phyloP scores from a whole-genome alignment of 106 monocot species.

The Hemerocallis citrina region DNA sequence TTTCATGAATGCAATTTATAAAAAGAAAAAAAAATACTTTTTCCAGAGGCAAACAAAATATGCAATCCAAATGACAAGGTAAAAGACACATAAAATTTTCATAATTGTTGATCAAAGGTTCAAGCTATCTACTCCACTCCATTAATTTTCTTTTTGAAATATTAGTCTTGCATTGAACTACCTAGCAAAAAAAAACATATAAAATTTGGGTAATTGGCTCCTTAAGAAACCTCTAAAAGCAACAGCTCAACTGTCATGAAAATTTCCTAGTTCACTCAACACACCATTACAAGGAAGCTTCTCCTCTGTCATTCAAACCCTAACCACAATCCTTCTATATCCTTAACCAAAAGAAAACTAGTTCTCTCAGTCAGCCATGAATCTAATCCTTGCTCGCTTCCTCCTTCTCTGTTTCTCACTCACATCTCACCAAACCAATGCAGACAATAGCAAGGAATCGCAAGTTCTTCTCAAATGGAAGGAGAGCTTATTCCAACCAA shows the following conservation, averaged over 20 bases:
- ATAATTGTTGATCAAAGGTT: too few species aligned
- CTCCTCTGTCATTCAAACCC: not conserved
- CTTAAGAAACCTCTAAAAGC: not conserved
- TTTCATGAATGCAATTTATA: too few species aligned
- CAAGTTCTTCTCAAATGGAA: slow-evolving; percentile 57
- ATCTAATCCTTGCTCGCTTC: not conserved
- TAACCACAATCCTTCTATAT: not conserved
- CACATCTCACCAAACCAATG: not conserved
- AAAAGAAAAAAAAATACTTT: too few species aligned
- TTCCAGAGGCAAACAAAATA: too few species aligned
- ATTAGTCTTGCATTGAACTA: too few species aligned
- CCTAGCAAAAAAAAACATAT: not conserved
- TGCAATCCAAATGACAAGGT: too few species aligned
- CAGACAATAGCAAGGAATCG: slow-evolving; percentile 22
- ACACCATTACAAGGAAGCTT: not conserved
- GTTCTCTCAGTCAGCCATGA: slow-evolving; percentile 5
- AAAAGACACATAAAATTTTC: too few species aligned
- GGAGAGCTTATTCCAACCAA: slow-evolving; percentile 13
- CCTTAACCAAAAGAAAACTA: too few species aligned
- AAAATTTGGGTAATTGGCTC: not conserved
- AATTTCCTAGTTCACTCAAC: not conserved
- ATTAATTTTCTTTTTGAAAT: too few species aligned
- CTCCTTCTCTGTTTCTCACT: slow-evolving; percentile 9
- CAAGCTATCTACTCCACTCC: too few species aligned
- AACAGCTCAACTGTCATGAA: not conserved